Evolutionary conservation across 495 filamentous ascomycete genomes (phyloP), one percentile per base, ranked within the genome.

Genomic region (Astrocystis sublimbata): DNA sequence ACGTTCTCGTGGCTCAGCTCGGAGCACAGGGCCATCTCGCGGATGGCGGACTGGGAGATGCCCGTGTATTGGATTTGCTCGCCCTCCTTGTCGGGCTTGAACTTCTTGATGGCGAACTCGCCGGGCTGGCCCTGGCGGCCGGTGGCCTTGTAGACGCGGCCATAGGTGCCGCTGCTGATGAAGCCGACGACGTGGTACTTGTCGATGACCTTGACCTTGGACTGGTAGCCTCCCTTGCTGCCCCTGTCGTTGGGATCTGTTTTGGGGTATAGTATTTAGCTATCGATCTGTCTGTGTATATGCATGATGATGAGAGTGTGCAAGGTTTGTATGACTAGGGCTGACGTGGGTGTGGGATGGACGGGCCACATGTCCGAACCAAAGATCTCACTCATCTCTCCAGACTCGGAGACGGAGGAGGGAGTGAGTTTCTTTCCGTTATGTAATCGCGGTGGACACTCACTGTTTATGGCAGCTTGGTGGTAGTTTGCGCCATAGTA

Each of bases 41-140:
- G 91, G 64, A 96, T 90, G 6, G 96, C 94, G 0, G 93, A 97
- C 74, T 99, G 94, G 0, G 96, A 98, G 60, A 99, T 94, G 62
- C 94, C 94, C 6, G 94, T 96, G 75, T 99, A 99, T 65, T 96
- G 89, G 51, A 96, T 83, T 61, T 88, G 81, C 74, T 98, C 96
- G 41, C 93, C 94, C 76, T 99, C 94, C 79, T 98, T 98, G 76
- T 99, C 94, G 38, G 94, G 94, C 78, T 99, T 99, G 87, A 99
- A 99, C 87, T 97, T 97, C 76, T 98, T 98, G 77, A 98, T 98
- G 56, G 93, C 93, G 73, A 96, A 96, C 69, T 96, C 92, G 62
- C 89, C 92, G 2, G 75, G 68, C 63, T 81, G 80, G 61, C 78
- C 80, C 75, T 93, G 87, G 67, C 88, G 89, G 65, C 91, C 89